phyloP scores from a whole-genome alignment of 352 stramenopile species.

The Peronospora belbahrii region DNA sequence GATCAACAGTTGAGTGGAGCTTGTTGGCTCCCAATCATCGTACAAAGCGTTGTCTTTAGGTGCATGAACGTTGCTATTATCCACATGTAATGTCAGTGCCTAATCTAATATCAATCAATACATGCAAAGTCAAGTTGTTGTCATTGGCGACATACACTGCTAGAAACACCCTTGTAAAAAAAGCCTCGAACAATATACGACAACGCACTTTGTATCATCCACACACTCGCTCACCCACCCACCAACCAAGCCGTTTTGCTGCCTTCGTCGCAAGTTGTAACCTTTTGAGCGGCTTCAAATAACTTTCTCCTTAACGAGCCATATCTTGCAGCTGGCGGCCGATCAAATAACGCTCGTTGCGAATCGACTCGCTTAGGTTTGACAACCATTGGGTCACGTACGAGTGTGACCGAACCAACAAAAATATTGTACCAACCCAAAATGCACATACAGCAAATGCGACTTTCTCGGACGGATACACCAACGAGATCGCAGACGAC shows the following conservation, averaged over 20 bases:
- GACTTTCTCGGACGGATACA: conserved; percentile 30
- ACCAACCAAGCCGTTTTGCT: not conserved
- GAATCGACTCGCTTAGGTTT: conserved; percentile 75
- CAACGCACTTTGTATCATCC: conserved; percentile 8
- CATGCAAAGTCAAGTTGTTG: conserved; percentile 7
- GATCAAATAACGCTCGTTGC: conserved; percentile 84
- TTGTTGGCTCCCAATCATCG: no score
- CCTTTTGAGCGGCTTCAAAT: conserved; percentile 2
- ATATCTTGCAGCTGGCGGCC: conserved; percentile 82
- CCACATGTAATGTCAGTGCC: conserved; percentile 19
- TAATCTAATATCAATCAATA: conserved; percentile 28
- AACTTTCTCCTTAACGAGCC: conserved; percentile 40
- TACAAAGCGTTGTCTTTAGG: no score
- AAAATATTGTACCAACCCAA: conserved; percentile 28
- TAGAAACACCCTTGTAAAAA: not conserved
- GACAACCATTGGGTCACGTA: conserved; percentile 51
- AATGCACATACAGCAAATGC: conserved; percentile 51
- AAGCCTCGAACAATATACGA: not conserved
- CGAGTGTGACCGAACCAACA: conserved; percentile 39
- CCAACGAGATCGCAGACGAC: conserved; percentile 31
- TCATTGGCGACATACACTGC: not conserved
- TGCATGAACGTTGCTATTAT: conserved; percentile 21
- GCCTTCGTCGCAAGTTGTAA: not conserved
- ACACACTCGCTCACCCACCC: no score
- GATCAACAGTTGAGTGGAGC: no score